These are phyloP conservation scores for Tricholoma matsutake DNA, from an alignment of 768 basidiomycete species.

Conservation along the genomic window DNA sequence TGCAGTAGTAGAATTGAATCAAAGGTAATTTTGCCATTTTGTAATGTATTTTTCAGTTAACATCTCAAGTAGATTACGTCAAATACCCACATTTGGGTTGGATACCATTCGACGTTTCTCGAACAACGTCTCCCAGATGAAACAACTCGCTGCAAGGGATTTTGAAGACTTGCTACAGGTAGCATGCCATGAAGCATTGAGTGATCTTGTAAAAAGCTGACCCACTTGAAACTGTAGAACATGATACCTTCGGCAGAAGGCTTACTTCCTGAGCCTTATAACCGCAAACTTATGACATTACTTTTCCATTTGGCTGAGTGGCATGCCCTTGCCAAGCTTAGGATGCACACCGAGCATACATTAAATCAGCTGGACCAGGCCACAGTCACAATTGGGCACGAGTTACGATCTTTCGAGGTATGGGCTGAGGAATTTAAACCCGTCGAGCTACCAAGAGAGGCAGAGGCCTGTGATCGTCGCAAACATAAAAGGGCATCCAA, in stretches of 20 bases:
- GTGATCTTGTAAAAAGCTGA: not conserved
- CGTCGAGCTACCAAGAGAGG: not conserved
- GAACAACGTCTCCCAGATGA: constrained; percentile 19
- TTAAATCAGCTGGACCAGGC: constrained; percentile 3
- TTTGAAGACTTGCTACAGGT: constrained; percentile 21
- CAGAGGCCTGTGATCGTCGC: not conserved
- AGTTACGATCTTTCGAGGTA: not conserved
- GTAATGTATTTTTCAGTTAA: no score
- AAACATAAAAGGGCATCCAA: not conserved
- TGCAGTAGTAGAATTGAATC: constrained; percentile 27
- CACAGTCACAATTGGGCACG: not conserved
- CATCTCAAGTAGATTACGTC: not conserved
- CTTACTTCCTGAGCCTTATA: constrained; percentile 28
- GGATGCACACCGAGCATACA: not conserved
- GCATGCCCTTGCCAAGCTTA: constrained; percentile 26
- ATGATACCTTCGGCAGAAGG: constrained; percentile 25
- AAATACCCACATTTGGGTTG: not conserved
- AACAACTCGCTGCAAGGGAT: constrained; percentile 21
- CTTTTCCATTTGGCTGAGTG: constrained; percentile 30
- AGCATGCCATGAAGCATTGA: not conserved
- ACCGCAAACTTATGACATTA: constrained; percentile 26
- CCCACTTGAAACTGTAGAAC: constrained; percentile 16
- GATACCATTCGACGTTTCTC: constrained; percentile 18
- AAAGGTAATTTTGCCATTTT: constrained; percentile 15
- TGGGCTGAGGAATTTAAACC: not conserved